Conservation (phyloP, 2,329 filamentous ascomycete species). For the Beauveria asiatica region DNA sequence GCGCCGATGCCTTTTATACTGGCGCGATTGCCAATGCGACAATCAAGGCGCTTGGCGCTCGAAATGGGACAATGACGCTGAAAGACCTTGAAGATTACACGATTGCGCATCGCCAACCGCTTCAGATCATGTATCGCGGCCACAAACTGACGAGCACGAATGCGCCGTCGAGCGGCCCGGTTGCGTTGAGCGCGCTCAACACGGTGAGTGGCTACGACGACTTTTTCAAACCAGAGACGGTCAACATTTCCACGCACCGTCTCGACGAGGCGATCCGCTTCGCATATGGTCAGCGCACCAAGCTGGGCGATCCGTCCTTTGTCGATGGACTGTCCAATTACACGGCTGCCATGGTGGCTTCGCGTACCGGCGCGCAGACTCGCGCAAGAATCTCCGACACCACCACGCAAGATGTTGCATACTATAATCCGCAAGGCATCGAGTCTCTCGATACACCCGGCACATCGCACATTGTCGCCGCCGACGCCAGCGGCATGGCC, state of each 20-base stretch:
- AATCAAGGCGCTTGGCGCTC: conserved; percentile 53
- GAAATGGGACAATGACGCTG: conserved; percentile 69
- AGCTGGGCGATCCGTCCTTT: conserved; percentile 70
- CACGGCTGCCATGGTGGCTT: conserved; percentile 58
- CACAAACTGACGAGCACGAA: conserved; percentile 59
- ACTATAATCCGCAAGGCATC: conserved; percentile 37
- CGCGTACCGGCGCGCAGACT: conserved; percentile 44
- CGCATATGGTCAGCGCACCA: conserved; percentile 64
- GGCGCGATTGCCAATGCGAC: conserved; percentile 62
- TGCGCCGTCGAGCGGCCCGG: conserved; percentile 65
- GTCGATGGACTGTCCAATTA: conserved; percentile 50
- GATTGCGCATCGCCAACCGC: conserved; percentile 51
- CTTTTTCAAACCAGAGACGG: conserved; percentile 47
- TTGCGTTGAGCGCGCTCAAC: conserved; percentile 66
- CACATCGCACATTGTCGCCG: conserved; percentile 58
- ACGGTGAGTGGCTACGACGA: conserved; percentile 62
- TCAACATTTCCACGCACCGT: conserved; percentile 61
- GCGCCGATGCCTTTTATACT: conserved; percentile 60
- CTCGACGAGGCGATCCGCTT: conserved; percentile 80
- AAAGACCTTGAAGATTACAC: conserved; percentile 66
- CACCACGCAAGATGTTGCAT: conserved; percentile 29
- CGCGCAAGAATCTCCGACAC: conserved; percentile 37
- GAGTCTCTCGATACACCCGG: conserved; percentile 53
- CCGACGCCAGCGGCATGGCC: conserved; percentile 62
- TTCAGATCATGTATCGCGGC: conserved; percentile 57